Conservation (phyloP, 2,329 filamentous ascomycete genomes). For the Thermothelomyces thermophilus region DNA sequence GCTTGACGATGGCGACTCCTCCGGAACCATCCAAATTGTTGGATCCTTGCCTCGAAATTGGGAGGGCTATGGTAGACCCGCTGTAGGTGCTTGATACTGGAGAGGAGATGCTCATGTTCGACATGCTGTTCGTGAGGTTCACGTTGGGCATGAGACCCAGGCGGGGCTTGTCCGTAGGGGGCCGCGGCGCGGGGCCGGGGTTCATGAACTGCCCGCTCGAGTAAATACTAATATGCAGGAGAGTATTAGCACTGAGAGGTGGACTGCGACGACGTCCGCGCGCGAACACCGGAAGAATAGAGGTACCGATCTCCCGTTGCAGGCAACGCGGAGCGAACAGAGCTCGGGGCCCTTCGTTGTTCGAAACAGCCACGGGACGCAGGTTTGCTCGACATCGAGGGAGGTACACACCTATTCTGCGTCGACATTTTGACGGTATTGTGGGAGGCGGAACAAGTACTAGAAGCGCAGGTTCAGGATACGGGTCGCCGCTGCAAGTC, state of each 20-base stretch:
- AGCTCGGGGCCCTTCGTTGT: no score
- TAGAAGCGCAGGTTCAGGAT: background rate
- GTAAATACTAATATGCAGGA: constrained; percentile 42
- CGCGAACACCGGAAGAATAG: no score
- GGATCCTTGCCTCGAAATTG: constrained; percentile 56
- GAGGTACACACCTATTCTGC: constrained; percentile 29
- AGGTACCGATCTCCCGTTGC: no score
- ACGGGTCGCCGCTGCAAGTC: background rate
- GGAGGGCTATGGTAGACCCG: constrained; percentile 65
- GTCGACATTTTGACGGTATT: constrained; percentile 29
- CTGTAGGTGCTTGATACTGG: constrained; percentile 56
- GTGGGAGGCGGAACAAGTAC: background rate
- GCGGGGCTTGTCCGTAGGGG: constrained; percentile 76
- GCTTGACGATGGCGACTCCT: constrained; percentile 68
- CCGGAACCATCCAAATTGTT: constrained; percentile 55
- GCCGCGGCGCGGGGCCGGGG: constrained; percentile 86
- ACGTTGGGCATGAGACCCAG: constrained; percentile 72
- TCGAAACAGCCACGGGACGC: background rate
- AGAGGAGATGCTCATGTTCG: constrained; percentile 64
- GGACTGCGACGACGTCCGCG: background rate
- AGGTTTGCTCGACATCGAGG: background rate
- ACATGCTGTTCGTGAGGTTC: constrained; percentile 58
- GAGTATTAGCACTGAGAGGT: constrained; percentile 12
- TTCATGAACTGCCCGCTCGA: constrained; percentile 79
- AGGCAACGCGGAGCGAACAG: no score